Evolutionary conservation across 345 rosid genomes (phyloP), one percentile per base, ranked within the genome.

Genomic region (Noccaea caerulescens): DNA sequence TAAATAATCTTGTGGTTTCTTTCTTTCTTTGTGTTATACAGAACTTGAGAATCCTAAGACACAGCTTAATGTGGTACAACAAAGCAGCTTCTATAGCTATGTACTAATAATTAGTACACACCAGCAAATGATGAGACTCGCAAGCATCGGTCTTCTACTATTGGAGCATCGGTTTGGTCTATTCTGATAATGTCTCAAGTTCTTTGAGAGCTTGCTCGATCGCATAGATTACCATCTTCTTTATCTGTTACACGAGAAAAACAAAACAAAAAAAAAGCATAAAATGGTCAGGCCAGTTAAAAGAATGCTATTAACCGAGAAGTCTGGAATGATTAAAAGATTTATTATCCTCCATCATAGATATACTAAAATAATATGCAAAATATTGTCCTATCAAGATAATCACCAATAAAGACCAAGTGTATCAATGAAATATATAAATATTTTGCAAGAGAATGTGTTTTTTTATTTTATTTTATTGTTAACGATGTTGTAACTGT

Each of bases 151-250:
- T 30, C 37, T 30, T 58, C 16, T 54, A 45, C 63, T 50, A 66
- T 3, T 58, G 13, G 54, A 47, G 43, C 72, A 32, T 65, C 3
- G 16, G 53, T 23, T 2, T 36, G 34, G 12, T 38, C 14, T 73
- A 55, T 50, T 13, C 38, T 0, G 47, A 8, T 25, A 68, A 23
- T 4, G 47, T 18, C 47, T 68, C 78, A 51, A 51, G 49, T 59
- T 74, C 73, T 25, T 10, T 43, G 57, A 74, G 57, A 59, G 82
- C 85, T 68, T 84, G 47, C 1, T 82, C 84, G 3, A 82, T 68
- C 46, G 87, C 97, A 58, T 85, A 83, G 5, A 91, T 66, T 33
- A 84, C 78, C 96, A 93, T 93, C 74, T 93, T 91, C 84, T 85
- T 89, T 47, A 89, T 83, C 97, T 93, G 85, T 62, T 58, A 18